Conservation (phyloP, 148 eudicot genomes). For the Talinum fruticosum region DNA sequence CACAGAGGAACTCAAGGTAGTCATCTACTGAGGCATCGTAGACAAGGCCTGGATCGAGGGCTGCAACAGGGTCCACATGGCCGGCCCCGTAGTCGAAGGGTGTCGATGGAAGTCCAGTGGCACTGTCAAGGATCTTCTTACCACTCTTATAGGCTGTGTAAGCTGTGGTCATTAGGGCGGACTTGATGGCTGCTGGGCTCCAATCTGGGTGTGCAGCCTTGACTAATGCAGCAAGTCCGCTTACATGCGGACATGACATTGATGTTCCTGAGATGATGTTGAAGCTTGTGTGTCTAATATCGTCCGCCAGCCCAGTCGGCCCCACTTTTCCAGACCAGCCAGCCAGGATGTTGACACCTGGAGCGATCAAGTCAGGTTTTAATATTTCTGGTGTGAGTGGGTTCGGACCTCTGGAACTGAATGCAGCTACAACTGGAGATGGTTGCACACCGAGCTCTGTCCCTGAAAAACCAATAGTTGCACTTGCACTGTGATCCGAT, state of each 20-base stretch:
- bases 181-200: slow-evolving; percentile 26
- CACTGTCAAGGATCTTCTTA: slow-evolving; percentile 10
- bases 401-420: slow-evolving; percentile 5
- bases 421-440: background rate
- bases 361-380: background rate
- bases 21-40: slow-evolving; percentile 15
- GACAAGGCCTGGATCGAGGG: slow-evolving; percentile 29
- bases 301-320: background rate
- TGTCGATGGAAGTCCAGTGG: background rate
- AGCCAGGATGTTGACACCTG: slow-evolving; percentile 9
- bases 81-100: slow-evolving; percentile 28
- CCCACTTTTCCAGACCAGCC: background rate
- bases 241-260: slow-evolving; percentile 30
- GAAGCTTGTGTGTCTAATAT: background rate
- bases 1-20: slow-evolving; percentile 21
- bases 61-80: slow-evolving; percentile 19
- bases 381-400: background rate
- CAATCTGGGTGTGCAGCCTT: slow-evolving; percentile 26
- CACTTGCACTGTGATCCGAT: background rate
- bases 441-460: slow-evolving; percentile 1
- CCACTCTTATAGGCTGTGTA: slow-evolving; percentile 1
- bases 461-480: background rate
- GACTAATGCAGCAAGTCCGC: slow-evolving; percentile 22
- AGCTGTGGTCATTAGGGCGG: slow-evolving; percentile 28
- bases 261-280: slow-evolving; percentile 32